These are phyloP conservation scores for Camelina laxa DNA, from an alignment of 345 rosid genomes.

Conservation along the genomic window DNA sequence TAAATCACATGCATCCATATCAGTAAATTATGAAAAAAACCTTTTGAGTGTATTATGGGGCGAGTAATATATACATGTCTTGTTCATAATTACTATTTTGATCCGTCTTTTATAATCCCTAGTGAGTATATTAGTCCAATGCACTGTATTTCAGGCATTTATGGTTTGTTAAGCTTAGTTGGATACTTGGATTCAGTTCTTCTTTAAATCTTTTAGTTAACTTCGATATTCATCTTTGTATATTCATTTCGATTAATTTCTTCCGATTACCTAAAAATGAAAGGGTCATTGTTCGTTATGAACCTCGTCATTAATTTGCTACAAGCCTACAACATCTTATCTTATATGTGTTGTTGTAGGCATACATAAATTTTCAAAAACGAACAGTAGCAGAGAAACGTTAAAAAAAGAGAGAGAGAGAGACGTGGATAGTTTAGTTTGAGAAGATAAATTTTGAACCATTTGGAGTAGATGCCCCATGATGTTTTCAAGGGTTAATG, in stretches of 20 bases:
- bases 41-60: not conserved
- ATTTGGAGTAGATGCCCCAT: slow-evolving; percentile 6
- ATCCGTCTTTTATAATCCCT: not conserved
- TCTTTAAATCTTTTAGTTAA: not conserved
- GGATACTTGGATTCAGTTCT: not conserved
- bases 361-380: not conserved
- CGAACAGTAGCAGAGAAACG: not conserved
- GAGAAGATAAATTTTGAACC: not conserved
- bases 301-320: not conserved
- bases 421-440: not conserved
- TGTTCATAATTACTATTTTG: not conserved
- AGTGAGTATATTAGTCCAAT: not conserved
- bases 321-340: not conserved
- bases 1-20: not conserved
- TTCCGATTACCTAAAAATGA: not conserved
- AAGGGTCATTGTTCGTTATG: not conserved
- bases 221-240: not conserved
- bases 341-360: not conserved
- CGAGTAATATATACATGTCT: not conserved
- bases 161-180: not conserved
- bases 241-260: not conserved
- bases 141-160: not conserved
- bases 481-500: slow-evolving; percentile 24
- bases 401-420: not conserved
- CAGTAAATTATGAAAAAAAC: not conserved